These are phyloP conservation scores for Cichorium intybus DNA, from an alignment of 140 eudicot genomes.

Conservation along the genomic window DNA sequence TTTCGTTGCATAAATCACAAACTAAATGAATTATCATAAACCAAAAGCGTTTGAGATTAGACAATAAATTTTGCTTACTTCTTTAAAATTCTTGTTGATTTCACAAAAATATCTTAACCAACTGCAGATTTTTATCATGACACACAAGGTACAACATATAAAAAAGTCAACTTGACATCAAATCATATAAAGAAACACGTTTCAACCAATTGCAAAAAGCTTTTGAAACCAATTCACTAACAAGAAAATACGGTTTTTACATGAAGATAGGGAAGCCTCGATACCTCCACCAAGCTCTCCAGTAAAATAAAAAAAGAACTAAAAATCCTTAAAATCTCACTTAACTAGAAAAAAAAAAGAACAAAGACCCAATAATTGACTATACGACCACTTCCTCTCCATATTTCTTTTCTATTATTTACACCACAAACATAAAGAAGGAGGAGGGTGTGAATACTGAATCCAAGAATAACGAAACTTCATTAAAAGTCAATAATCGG, in stretches of 20 bases:
- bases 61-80: no score
- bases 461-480: background rate
- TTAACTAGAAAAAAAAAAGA: background rate
- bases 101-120: background rate
- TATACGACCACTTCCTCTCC: slow-evolving; percentile 32
- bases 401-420: slow-evolving; percentile 19
- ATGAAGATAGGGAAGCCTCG: slow-evolving; percentile 35
- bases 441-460: slow-evolving; percentile 23
- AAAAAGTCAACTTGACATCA: background rate
- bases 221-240: slow-evolving; percentile 1
- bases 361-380: slow-evolving; percentile 3
- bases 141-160: background rate
- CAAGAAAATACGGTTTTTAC: slow-evolving; percentile 1
- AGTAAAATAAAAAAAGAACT: slow-evolving; percentile 2
- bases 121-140: no score
- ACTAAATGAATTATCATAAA: no score
- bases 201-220: background rate
- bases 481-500: slow-evolving; percentile 76
- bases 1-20: background rate
- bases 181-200: background rate
- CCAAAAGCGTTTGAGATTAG: no score
- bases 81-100: no score
- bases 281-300: slow-evolving; percentile 38
- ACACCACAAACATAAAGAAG: slow-evolving; percentile 7
- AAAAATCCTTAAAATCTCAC: slow-evolving; percentile 1